Evolutionary conservation across 768 basidiomycete species (phyloP).

Genomic region (Rhodosporidiobolus sp.): DNA sequence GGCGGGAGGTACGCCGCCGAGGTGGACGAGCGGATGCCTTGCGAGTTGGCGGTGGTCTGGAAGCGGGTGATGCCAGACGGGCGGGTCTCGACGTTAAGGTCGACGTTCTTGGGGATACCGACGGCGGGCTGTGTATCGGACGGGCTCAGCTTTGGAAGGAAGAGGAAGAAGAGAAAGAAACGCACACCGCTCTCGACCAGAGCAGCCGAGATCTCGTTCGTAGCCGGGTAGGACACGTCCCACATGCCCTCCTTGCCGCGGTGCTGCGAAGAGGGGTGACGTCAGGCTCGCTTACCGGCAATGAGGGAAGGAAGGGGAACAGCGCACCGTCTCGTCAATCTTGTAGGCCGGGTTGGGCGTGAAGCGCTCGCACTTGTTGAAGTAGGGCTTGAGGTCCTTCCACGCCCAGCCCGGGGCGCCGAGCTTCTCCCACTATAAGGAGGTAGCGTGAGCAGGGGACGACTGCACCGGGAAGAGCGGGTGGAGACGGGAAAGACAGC

Average conservation of each 20-base stretch:
- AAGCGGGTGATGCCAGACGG: constrained; percentile 36
- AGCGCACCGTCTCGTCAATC: constrained; percentile 22
- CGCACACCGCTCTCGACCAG: constrained; percentile 30
- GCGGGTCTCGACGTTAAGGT: constrained; percentile 31
- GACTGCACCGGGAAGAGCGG: too few relatives aligned
- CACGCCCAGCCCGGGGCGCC: constrained; percentile 37
- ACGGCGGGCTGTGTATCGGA: neutral
- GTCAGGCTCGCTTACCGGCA: too few relatives aligned
- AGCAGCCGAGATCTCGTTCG: constrained; percentile 12
- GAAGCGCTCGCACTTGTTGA: constrained; percentile 31
- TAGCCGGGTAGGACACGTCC: constrained; percentile 22
- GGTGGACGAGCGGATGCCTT: constrained; percentile 35
- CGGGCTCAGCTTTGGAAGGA: neutral
- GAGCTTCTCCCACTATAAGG: constrained; percentile 24
- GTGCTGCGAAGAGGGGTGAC: neutral
- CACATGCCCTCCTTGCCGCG: constrained; percentile 29
- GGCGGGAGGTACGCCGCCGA: constrained; percentile 38
- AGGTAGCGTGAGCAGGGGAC: neutral
- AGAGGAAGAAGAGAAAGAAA: neutral
- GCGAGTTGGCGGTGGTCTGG: constrained; percentile 19
- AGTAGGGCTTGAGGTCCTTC: constrained; percentile 36
- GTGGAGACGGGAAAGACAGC: neutral
- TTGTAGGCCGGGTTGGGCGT: constrained; percentile 29
- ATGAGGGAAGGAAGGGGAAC: too few relatives aligned
- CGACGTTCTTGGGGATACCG: constrained; percentile 25